These are phyloP conservation scores for Heliamphora ciliata DNA, from an alignment of 179 eudicot genomes.

Conservation along the genomic window DNA sequence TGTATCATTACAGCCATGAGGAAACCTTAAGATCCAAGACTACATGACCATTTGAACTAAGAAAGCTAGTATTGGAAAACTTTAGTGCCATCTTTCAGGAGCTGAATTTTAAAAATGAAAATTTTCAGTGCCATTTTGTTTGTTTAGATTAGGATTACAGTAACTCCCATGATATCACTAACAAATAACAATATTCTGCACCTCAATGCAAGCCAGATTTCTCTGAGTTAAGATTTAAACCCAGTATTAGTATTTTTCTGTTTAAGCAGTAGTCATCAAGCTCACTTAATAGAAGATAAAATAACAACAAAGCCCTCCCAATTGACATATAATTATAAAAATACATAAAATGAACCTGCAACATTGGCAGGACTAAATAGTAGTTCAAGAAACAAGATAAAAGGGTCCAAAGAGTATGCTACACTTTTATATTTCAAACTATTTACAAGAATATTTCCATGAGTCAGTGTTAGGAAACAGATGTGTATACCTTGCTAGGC, in stretches of 20 bases:
- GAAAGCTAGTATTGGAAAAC: no score
- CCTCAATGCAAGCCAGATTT: background rate
- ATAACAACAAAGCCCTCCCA: background rate
- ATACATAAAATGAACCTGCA: background rate
- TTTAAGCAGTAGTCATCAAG: background rate
- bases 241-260: background rate
- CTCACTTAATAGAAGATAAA: background rate
- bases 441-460: background rate
- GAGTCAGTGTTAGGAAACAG: background rate
- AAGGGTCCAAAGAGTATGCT: background rate
- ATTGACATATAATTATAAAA: background rate
- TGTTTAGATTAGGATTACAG: background rate
- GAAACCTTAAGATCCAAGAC: no score
- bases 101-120: no score
- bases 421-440: background rate
- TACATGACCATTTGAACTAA: no score
- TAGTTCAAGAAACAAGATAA: background rate
- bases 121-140: background rate
- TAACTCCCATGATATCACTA: background rate
- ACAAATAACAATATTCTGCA: no score
- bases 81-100: no score
- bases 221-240: background rate
- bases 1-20: no score
- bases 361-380: background rate
- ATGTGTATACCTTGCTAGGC: constrained; percentile 73